Base-by-base conservation (phyloP, 805 yeast species). In the Metschnikowia picachoensis region DNA sequence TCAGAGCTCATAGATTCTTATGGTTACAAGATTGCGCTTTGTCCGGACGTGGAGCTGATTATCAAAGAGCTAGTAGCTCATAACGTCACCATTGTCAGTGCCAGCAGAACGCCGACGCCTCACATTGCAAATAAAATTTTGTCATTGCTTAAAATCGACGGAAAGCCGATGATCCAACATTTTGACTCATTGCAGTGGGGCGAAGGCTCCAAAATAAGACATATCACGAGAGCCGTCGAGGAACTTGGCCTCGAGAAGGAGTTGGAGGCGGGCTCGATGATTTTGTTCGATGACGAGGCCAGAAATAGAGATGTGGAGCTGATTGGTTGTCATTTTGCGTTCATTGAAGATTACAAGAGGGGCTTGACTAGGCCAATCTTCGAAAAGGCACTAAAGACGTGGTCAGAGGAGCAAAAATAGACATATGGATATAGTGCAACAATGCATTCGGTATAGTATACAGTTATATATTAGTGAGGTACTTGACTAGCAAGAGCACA, bases 41-140 rank as follows among this genome's bases (percentile, higher is more conserved):
- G 79, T 60, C 69, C 68, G 17, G 95, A 89, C 52, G 92, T 89
- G 15, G 81, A 79, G 10, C 73, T 68, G 12, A 83, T 89, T 9
- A 65, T 89, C 13, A 57, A 60, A 11, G 83, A 79, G 45, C 64
- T 89, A 45, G 64, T 65, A 29, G 65, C 65, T 0, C 65, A 78
- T 15, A 64, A 66, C 2, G 81, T 83, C 8, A 65, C 61, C 30
- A 73, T 87, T 1, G 74, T 84, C 28, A 81, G 84, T 3, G 96
- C 96, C 0, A 83, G 92, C 25, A 71, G 96, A 54, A 89, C 97
- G 0, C 78, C 79, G 49, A 79, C 88, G 1, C 95, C 96, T 0
- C 71, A 76, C n/a, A 68, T 85, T n/a, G 96, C 96, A 2, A 72
- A 72, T 51, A 78, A 80, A 44, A 63, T 89, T 58, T 65, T 88